These are phyloP conservation scores for Leccinum pseudoinsigne DNA, from an alignment of 1,284 basidiomycete species.

Conservation along the genomic window DNA sequence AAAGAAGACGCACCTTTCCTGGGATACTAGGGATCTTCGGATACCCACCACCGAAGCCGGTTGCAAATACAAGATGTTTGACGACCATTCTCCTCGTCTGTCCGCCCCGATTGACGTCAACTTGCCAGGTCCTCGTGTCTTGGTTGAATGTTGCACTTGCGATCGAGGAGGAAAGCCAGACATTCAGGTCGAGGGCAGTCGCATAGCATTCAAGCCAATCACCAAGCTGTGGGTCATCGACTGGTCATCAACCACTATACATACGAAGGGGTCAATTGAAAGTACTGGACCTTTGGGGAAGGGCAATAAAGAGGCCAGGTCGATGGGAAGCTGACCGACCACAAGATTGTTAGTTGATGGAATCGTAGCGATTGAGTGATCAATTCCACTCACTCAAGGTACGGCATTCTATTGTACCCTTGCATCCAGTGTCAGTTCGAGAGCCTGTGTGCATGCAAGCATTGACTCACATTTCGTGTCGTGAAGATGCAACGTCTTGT, in stretches of 20 bases:
- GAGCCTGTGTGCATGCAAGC: background rate
- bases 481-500: background rate
- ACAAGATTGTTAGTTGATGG: background rate
- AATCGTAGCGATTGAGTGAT: background rate
- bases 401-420: constrained; percentile 21
- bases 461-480: background rate
- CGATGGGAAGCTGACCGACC: constrained; percentile 31
- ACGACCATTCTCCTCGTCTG: constrained; percentile 28
- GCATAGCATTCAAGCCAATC: background rate
- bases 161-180: constrained; percentile 45
- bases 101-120: constrained; percentile 29
- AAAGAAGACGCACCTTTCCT: constrained; percentile 16
- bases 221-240: constrained; percentile 40
- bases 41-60: constrained; percentile 39
- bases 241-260: constrained; percentile 4
- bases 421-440: too few relatives aligned
- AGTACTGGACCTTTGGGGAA: constrained; percentile 10
- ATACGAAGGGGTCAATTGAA: background rate
- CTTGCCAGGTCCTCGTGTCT: constrained; percentile 34
- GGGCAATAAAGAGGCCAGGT: constrained; percentile 42
- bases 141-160: constrained; percentile 36
- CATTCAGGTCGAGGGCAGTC: constrained; percentile 43
- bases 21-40: constrained; percentile 33
- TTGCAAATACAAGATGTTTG: constrained; percentile 40
- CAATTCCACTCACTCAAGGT: constrained; percentile 23